Evolutionary conservation across 345 rosid species (phyloP), one percentile per base, ranked within the genome.

Genomic region (Rubroshorea leprosula): DNA sequence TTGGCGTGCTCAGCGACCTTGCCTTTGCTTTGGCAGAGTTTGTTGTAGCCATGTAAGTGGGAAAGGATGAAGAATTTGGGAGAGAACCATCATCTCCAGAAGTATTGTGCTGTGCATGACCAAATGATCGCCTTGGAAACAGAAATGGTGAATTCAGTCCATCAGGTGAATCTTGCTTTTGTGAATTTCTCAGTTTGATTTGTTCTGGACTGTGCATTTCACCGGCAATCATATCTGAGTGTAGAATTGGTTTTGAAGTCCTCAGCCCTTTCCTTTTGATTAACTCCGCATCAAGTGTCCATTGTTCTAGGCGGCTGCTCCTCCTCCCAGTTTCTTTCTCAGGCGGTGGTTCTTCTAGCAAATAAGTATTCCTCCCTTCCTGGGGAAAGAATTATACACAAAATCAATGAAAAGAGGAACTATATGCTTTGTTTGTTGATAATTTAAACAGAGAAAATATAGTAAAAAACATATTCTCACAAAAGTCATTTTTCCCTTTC

Each of bases 1-100:
- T 82, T 1, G 90, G 96, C 10, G 84, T 82, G 80, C 98, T 91
- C 67, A 78, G 61, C 16, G 95, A 88, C 77, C 98, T 84, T 43
- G 74, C 62, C 76, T 81, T 91, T 7, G 86, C 86, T 72, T 64
- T 88, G 54, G 95, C 74, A n/a, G 92, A 79, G 66, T 85, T 74
- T 16, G 90, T 91, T 51, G 80, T 69, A 0, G 77, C 83, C 91
- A 80, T 83, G 62, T 82, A 87, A 16, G 82, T 71, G 12, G 85
- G 86, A 20, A 76, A 78, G 11, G 71, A 79, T 2, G 77, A 80
- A 16, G 89, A 85, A 46, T 73, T 68, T 6, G 73, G 75, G 54
- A 72, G 49, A 35, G 76, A 69, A 68, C 64, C 62, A 2, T 78
- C 84, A 0, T 80, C 87, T 7, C 67, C 72, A 29, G 59, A 29